phyloP scores from a whole-genome alignment of 1,284 basidiomycete genomes.

The Boletus holoroseus region DNA sequence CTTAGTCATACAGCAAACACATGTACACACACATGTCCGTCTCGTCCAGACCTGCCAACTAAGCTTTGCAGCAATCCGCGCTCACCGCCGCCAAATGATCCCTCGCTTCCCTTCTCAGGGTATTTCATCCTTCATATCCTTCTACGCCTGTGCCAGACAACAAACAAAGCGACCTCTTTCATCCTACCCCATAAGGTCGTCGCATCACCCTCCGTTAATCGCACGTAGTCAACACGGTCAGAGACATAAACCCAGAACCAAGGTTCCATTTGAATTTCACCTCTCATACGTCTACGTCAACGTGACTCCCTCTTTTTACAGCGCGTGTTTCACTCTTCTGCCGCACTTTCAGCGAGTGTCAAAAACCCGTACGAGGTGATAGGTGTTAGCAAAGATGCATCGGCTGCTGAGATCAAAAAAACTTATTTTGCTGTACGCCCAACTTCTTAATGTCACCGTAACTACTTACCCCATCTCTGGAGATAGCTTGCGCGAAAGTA shows the following conservation, averaged over 20 bases:
- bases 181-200: constrained; percentile 36
- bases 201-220: constrained; percentile 18
- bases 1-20: constrained; percentile 25
- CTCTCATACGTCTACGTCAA: constrained; percentile 13
- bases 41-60: background rate
- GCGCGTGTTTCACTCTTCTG: constrained; percentile 74
- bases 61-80: background rate
- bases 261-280: constrained; percentile 22
- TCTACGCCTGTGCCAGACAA: constrained; percentile 48
- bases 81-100: constrained; percentile 33
- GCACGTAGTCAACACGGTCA: constrained; percentile 16
- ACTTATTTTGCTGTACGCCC: constrained; percentile 82
- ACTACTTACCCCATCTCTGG: constrained; percentile 12
- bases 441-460: constrained; percentile 3
- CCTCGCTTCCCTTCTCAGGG: constrained; percentile 45
- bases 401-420: constrained; percentile 91
- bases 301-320: constrained; percentile 31
- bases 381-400: constrained; percentile 83
- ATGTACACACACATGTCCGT: constrained; percentile 15
- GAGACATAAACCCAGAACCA: constrained; percentile 16
- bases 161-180: constrained; percentile 38
- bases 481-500: constrained; percentile 91
- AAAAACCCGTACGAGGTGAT: constrained; percentile 92
- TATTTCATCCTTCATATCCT: constrained; percentile 53
- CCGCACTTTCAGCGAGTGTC: constrained; percentile 45